Evolutionary conservation across 179 eudicot species (phyloP).

Genomic region (Spergularia azorica): DNA sequence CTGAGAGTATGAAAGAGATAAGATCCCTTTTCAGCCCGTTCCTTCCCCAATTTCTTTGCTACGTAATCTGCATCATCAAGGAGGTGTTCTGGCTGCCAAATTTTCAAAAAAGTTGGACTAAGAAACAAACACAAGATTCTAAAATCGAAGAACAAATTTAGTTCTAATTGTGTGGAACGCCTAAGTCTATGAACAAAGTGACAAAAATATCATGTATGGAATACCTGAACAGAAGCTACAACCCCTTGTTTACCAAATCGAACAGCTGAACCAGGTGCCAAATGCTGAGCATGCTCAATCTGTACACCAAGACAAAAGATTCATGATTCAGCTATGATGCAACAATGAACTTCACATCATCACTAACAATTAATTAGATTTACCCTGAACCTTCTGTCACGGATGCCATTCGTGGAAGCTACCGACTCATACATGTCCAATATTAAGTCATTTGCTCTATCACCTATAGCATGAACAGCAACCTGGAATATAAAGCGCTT

Average conservation of each 20-base stretch:
- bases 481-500: constrained; percentile 46
- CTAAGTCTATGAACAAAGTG: constrained; percentile 5
- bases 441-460: constrained; percentile 77
- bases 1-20: constrained; percentile 71
- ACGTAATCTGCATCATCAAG: constrained; percentile 85
- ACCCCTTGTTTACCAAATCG: constrained; percentile 71
- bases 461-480: constrained; percentile 96
- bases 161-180: too few relatives aligned
- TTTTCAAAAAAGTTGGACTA: not conserved
- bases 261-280: constrained; percentile 61
- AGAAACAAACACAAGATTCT: not conserved
- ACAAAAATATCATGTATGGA: constrained; percentile 14
- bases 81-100: constrained; percentile 87
- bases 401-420: constrained; percentile 57
- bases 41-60: constrained; percentile 67
- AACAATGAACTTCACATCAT: not conserved
- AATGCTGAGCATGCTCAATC: constrained; percentile 99
- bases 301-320: constrained; percentile 34
- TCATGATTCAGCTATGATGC: not conserved
- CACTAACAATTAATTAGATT: constrained; percentile 12
- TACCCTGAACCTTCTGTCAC: constrained; percentile 92
- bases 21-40: constrained; percentile 76
- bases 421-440: constrained; percentile 83
- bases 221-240: constrained; percentile 92
- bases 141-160: not conserved